Conservation (phyloP, 805 yeast genomes). For the Candida orba region DNA sequence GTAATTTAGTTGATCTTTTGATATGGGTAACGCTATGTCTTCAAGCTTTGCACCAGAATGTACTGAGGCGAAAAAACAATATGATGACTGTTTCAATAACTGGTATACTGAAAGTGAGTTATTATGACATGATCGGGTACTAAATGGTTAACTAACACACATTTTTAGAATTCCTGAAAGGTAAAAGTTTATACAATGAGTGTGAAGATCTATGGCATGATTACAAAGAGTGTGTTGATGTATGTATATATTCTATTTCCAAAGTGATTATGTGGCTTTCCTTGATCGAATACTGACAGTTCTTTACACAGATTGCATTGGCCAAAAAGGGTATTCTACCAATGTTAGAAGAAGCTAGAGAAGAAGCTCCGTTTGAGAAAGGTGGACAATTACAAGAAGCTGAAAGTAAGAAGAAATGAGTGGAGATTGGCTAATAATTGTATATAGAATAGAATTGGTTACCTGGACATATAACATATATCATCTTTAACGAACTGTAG, state of each 20-base stretch:
- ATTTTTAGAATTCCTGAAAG: conserved; percentile 47
- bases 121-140: background rate
- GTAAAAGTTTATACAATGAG: conserved; percentile 60
- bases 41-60: conserved; percentile 97
- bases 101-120: conserved; percentile 84
- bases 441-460: conserved; percentile 6
- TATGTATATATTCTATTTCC: conserved; percentile 15
- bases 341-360: conserved; percentile 80
- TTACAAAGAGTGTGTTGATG: conserved; percentile 83
- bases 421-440: background rate
- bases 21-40: conserved; percentile 69
- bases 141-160: background rate
- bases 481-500: too few relatives aligned
- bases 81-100: conserved; percentile 87
- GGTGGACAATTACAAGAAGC: conserved; percentile 37
- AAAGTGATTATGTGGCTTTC: too few relatives aligned
- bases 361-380: conserved; percentile 80
- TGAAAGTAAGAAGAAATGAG: conserved; percentile 3
- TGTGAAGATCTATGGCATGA: conserved; percentile 86
- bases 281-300: background rate
- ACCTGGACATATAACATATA: too few relatives aligned
- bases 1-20: background rate
- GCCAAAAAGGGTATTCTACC: conserved; percentile 72
- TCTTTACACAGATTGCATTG: conserved; percentile 35
- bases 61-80: conserved; percentile 73